phyloP scores from a whole-genome alignment of 768 basidiomycete genomes.

The Hydnomerulius pinastri region DNA sequence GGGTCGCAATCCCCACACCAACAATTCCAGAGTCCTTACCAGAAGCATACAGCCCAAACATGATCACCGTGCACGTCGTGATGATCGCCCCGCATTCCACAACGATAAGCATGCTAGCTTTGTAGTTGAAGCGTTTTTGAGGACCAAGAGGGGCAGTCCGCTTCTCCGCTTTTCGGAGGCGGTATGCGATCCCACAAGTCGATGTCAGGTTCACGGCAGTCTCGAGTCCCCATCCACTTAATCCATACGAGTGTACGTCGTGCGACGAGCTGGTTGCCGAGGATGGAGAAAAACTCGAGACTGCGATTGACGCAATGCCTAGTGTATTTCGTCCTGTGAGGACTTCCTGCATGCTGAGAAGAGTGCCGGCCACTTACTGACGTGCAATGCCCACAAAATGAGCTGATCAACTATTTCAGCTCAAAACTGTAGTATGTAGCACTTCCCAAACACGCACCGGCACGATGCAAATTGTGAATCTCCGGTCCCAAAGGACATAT shows the following conservation, averaged over 20 bases:
- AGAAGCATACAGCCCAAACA: constrained; percentile 10
- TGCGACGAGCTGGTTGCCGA: constrained; percentile 1
- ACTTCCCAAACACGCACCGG: constrained; percentile 11
- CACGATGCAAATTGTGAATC: constrained; percentile 13
- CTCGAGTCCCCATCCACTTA: constrained; percentile 17
- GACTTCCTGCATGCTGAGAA: not conserved
- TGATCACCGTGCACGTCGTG: constrained; percentile 3
- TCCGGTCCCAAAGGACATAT: constrained; percentile 18
- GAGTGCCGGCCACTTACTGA: constrained; percentile 9
- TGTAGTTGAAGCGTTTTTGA: constrained; percentile 9
- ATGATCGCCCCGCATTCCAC: constrained; percentile 22
- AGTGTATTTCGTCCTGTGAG: too few relatives aligned
- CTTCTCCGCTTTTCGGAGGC: constrained; percentile 13
- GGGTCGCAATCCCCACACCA: constrained; percentile 13
- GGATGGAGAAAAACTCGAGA: constrained; percentile 16
- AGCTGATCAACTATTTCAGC: constrained; percentile 5
- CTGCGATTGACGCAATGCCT: constrained; percentile 15
- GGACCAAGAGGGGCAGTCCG: not conserved
- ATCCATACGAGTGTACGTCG: not conserved
- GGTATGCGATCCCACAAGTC: constrained; percentile 14
- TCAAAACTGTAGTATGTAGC: not conserved
- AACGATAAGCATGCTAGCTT: constrained; percentile 14
- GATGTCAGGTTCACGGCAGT: constrained; percentile 14
- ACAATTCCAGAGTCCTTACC: not conserved
- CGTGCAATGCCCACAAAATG: constrained; percentile 15